These are phyloP conservation scores for Hirsutella minnesotensis DNA, from an alignment of 2,329 filamentous ascomycete genomes.

Conservation along the genomic window DNA sequence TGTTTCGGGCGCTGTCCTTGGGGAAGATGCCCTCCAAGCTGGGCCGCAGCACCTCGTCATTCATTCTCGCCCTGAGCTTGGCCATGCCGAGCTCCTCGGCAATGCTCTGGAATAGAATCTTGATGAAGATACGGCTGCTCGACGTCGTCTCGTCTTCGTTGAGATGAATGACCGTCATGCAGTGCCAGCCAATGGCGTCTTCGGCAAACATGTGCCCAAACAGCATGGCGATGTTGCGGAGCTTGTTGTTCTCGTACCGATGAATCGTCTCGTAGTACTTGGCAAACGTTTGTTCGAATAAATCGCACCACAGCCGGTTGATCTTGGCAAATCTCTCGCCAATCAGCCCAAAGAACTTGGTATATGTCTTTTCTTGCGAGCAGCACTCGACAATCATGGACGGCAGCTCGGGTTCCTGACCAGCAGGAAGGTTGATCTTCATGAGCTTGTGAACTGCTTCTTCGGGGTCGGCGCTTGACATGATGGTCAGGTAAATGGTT, in stretches of 20 bases:
- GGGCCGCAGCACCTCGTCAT: conserved; percentile 65
- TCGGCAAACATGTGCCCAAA: conserved; percentile 85
- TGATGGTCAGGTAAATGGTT: conserved; percentile 95
- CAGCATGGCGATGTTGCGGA: conserved; percentile 89
- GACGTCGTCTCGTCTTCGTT: conserved; percentile 97
- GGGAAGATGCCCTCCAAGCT: conserved; percentile 83
- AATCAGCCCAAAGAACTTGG: conserved; percentile 92
- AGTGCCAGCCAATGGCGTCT: conserved; percentile 88
- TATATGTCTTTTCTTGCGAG: conserved; percentile 91
- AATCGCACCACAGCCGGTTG: conserved; percentile 84
- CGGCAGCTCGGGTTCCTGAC: conserved; percentile 79
- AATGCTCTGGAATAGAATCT: conserved; percentile 91
- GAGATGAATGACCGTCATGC: conserved; percentile 70
- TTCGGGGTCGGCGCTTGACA: conserved; percentile 91
- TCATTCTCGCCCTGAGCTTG: conserved; percentile 63
- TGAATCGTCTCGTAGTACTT: conserved; percentile 98
- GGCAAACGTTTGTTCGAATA: conserved; percentile 81
- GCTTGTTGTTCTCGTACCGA: conserved; percentile 87
- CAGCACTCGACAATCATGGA: conserved; percentile 98
- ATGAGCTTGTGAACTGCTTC: conserved; percentile 96
- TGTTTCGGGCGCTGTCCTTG: conserved; percentile 76
- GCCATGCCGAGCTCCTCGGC: conserved; percentile 76
- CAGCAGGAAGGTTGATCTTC: conserved; percentile 78
- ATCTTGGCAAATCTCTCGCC: conserved; percentile 93
- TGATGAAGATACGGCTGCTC: conserved; percentile 94